A percentile compares a stretch with the other conserved stretches of the same genome.
These are phyloP conservation scores for Tricholoma terreum DNA, from an alignment of 768 basidiomycete species.

Conservation along the genomic window DNA sequence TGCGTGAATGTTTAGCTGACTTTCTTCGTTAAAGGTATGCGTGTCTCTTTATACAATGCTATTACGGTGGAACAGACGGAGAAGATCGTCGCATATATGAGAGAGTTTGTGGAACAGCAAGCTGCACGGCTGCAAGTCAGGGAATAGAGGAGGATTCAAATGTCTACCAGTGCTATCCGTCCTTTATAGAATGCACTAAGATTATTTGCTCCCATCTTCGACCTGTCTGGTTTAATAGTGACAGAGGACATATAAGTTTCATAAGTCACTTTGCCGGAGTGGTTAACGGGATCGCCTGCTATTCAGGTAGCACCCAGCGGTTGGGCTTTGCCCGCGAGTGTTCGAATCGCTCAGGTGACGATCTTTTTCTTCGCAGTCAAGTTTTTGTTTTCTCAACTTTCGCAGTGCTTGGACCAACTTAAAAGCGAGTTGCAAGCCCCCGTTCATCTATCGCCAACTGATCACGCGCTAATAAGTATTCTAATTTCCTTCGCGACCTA, in stretches of 20 bases:
- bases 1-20: background rate
- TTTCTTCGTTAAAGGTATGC: conserved; percentile 49
- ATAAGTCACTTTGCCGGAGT: conserved; percentile 88
- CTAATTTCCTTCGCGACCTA: background rate
- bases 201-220: no score
- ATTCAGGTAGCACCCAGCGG: conserved; percentile 36
- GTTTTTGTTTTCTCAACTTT: no score
- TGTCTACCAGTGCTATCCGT: no score
- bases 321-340: conserved; percentile 53
- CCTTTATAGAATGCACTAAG: no score
- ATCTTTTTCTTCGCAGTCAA: conserved; percentile 19
- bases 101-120: conserved; percentile 42
- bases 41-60: conserved; percentile 88
- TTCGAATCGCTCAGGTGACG: conserved; percentile 56
- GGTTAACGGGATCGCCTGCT: conserved; percentile 89
- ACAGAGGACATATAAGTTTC: no score
- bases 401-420: no score
- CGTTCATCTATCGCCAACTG: no score
- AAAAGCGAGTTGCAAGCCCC: no score
- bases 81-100: conserved; percentile 55
- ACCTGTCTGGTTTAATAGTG: no score
- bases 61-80: conserved; percentile 74
- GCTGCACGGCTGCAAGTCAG: conserved; percentile 6
- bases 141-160: background rate
- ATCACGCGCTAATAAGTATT: background rate